A percentile compares a stretch with the other conserved stretches of the same genome.
phyloP scores from a whole-genome alignment of 2,329 filamentous ascomycete genomes.

The Ceratocystis eucalypticola region DNA sequence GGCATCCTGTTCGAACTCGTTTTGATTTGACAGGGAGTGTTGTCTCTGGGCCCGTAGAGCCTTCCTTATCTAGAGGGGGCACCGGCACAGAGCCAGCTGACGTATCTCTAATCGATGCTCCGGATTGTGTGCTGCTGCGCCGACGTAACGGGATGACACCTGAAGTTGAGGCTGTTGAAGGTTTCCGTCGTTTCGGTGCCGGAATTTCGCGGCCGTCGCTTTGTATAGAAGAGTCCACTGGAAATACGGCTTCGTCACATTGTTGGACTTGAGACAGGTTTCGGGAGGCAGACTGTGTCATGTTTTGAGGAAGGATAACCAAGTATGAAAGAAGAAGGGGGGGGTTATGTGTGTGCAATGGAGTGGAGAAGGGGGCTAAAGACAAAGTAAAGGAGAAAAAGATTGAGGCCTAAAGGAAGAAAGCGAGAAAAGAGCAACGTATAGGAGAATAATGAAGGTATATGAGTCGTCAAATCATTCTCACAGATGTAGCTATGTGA shows the following conservation, averaged over 20 bases:
- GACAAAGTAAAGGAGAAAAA: background rate
- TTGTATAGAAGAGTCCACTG: background rate
- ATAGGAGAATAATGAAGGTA: background rate
- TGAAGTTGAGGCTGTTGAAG: constrained; percentile 5
- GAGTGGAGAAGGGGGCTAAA: background rate
- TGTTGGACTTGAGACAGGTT: background rate
- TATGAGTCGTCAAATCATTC: constrained; percentile 6
- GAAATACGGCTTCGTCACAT: background rate
- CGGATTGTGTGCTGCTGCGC: constrained; percentile 17
- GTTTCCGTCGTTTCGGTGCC: constrained; percentile 17
- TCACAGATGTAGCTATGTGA: background rate
- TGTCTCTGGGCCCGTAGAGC: constrained; percentile 8
- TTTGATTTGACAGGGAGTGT: constrained; percentile 47
- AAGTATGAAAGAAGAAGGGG: background rate
- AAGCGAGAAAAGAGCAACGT: background rate
- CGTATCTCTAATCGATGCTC: constrained; percentile 6
- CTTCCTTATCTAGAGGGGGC: constrained; percentile 1
- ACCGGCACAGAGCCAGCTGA: background rate
- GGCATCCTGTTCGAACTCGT: constrained; percentile 74
- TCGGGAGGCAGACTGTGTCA: constrained; percentile 1
- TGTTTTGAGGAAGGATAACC: background rate
- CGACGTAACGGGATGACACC: constrained; percentile 9
- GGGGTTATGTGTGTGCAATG: background rate
- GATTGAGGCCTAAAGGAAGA: background rate
- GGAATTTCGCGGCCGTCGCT: constrained; percentile 5